These are phyloP conservation scores for Rhodamnia argentea DNA, from an alignment of 345 rosid genomes.

Conservation along the genomic window DNA sequence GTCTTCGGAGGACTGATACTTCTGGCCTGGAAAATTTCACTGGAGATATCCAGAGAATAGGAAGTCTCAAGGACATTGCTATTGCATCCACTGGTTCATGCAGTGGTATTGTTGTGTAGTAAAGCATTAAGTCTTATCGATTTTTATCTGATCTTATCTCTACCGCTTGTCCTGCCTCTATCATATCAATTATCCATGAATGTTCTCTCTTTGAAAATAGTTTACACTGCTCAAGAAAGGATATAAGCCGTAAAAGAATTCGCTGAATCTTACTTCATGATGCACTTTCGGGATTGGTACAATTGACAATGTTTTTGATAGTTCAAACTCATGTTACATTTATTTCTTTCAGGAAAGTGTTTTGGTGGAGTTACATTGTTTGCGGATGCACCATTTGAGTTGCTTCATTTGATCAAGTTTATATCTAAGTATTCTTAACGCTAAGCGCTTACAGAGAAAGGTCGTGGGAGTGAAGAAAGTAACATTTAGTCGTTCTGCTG, in stretches of 20 bases:
- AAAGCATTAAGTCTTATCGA: not conserved
- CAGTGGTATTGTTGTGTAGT: constrained; percentile 36
- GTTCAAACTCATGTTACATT: not conserved
- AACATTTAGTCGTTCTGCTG: not conserved
- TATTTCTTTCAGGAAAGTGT: not conserved
- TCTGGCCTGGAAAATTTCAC: not conserved
- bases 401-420: not conserved
- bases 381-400: not conserved
- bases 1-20: constrained; percentile 22
- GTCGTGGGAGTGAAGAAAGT: not conserved
- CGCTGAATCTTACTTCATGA: not conserved
- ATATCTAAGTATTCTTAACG: not conserved
- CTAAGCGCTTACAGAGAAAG: not conserved
- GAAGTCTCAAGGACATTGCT: constrained; percentile 41
- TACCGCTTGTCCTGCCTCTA: not conserved
- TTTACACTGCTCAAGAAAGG: not conserved
- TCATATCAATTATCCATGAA: not conserved
- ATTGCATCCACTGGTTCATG: constrained; percentile 28
- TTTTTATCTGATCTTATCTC: not conserved
- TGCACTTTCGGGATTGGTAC: not conserved
- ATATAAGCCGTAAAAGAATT: not conserved
- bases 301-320: not conserved
- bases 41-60: constrained; percentile 17
- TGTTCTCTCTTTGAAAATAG: not conserved
- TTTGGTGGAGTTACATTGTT: not conserved